Base-by-base conservation (phyloP, 768 basidiomycete genomes). In the Hortiboletus campestris region DNA sequence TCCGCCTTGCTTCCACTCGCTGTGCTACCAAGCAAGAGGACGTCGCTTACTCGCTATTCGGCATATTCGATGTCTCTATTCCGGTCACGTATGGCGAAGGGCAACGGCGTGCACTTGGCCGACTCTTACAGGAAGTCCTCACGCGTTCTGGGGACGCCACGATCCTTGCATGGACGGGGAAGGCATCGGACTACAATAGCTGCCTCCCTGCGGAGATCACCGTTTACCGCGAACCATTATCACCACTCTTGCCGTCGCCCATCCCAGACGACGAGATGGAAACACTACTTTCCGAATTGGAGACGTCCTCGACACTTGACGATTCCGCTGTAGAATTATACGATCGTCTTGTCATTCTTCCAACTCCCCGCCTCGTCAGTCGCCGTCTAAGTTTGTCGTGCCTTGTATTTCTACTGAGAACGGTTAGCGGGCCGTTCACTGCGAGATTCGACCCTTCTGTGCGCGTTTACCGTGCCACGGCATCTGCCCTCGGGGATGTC, bases 1-100 rank as follows among this genome's bases (percentile, higher is more conserved):
- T 70, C 2, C 48, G 47, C 39, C 61, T 63, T 20, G 68, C 65
- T 7, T 59, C 69, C 2, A 57, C 34, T 10, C 58, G 68, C 11
- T 28, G 22, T 4, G 64, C 68, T 12, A 71, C 70, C 2, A 46
- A 49, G 16, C 47, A 51, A 12, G 69, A 69, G 51, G 68, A 70
- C 25, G 52, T 55, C 0, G 65, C 67, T 12, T 70, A 70, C 53
- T 69, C 63, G 1, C 34, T 70, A 19, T 51, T 71, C 39, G 69
- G 67, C 1, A 59, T 70, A 25, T 63, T 70, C 31, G 55, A 65
- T 16, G 57, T 63, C 14, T 45, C 53, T 1, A 49, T 70, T 3
- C 57, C 58, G 4, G 44, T 63, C 29, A 49, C 36, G 6, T 70
- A 70, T 28, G 69, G 69, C 3, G 67, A 69, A 39, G 65, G 67